Conservation (phyloP, 495 filamentous ascomycete genomes). For the Neurospora sp. region DNA sequence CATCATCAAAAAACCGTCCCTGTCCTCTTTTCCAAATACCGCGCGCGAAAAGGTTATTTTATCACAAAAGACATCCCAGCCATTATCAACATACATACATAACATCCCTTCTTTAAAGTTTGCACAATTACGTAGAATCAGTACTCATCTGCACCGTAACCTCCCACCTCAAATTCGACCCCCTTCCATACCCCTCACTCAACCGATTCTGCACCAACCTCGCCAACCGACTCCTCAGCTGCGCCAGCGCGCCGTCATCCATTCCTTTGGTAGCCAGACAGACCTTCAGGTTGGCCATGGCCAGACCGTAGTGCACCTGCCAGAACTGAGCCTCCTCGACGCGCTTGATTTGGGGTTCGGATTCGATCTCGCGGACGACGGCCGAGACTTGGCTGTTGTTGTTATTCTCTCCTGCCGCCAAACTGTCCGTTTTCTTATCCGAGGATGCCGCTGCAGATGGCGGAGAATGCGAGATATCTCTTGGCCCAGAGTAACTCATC, state of each 20-base stretch:
- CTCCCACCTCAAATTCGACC: constrained; percentile 76
- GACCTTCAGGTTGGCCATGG: constrained; percentile 88
- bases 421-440: constrained; percentile 3
- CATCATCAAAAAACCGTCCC: background rate
- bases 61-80: background rate
- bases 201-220: constrained; percentile 76
- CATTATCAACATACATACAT: background rate
- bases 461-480: background rate
- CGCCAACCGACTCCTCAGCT: constrained; percentile 61
- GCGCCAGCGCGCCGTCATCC: constrained; percentile 54
- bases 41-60: background rate
- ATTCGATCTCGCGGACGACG: constrained; percentile 74
- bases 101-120: background rate
- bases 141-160: constrained; percentile 47
- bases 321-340: constrained; percentile 91
- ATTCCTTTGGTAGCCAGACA: constrained; percentile 38
- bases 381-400: constrained; percentile 50
- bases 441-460: background rate
- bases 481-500: constrained; percentile 59
- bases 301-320: constrained; percentile 96
- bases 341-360: constrained; percentile 60
- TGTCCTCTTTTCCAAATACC: background rate
- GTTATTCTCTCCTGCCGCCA: background rate
- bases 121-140: constrained; percentile 4
- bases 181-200: constrained; percentile 76